Evolutionary conservation across 2,329 filamentous ascomycete genomes (phyloP), one percentile per base, ranked within the genome.

Genomic region (Salinomyces thailandicus): DNA sequence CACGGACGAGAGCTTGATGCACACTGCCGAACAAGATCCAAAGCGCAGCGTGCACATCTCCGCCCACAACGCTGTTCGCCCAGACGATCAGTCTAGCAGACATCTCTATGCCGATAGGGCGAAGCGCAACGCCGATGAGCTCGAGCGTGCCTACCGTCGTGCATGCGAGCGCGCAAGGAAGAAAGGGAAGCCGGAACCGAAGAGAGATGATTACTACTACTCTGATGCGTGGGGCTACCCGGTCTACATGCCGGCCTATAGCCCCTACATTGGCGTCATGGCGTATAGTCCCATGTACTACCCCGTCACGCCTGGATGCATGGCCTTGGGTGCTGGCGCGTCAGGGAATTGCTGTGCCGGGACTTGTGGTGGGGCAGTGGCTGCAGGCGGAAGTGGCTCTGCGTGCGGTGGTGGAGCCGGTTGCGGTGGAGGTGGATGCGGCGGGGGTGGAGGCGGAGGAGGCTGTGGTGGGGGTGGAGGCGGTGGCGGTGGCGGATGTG

Each of bases 1-100:
- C n/a, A 46, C 61, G 52, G 59, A 34, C 2, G 44, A 47, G 13
- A 38, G 47, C 4, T 30, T 66, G 2, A 59, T 67, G 37, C 57
- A 64, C 18, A 50, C 55, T 16, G 53, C 73, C 0, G 69, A 74
- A 0, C 60, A 62, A 3, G 57, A 72, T 38, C 62, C 68, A 2
- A 62, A 71, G 33, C 73, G 70, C 36, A 75, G 73, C 14, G 72
- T 77, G 0, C 83, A 89, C 53, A 79, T 89, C 43, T 83, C 77
- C 0, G 69, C 79, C 0, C 83, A 89, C 63, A 85, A 77, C 49
- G 72, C 81, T 1, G 74, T 85, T 5, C 59, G 59, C 5, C 49
- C 42, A 6, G 50, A 42, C 5, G n/a, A 35, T 1, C n/a, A n/a
- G n/a, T n/a, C n/a, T n/a, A n/a, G n/a, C n/a, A n/a, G n/a, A n/a